Conservation (phyloP, 2,329 filamentous ascomycete genomes). For the Lachnellula occidentalis region DNA sequence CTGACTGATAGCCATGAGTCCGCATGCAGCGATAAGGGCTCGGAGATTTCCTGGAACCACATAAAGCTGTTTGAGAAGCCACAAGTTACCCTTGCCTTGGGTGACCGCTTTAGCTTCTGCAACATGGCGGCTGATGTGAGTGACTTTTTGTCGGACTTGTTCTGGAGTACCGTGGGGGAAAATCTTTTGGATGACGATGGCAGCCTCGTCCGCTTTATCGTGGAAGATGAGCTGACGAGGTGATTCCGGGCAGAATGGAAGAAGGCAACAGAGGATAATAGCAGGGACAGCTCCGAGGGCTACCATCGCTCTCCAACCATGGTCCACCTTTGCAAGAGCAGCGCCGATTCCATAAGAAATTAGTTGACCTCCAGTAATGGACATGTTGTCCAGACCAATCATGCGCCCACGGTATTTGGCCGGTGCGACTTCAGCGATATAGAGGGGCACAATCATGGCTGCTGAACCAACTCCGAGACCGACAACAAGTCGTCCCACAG, state of each 20-base stretch:
- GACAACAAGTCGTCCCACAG: constrained; percentile 62
- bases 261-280: constrained; percentile 50
- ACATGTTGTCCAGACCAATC: constrained; percentile 65
- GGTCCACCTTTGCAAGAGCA: constrained; percentile 57
- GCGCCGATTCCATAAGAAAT: constrained; percentile 56
- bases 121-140: constrained; percentile 36
- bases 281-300: constrained; percentile 66
- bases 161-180: constrained; percentile 38
- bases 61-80: constrained; percentile 42
- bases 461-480: constrained; percentile 66
- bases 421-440: constrained; percentile 63
- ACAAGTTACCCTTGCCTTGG: constrained; percentile 37
- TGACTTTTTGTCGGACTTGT: constrained; percentile 41
- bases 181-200: constrained; percentile 34
- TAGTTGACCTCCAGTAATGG: constrained; percentile 60
- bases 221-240: constrained; percentile 64
- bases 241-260: constrained; percentile 63
- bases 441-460: constrained; percentile 60
- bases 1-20: constrained; percentile 48
- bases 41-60: constrained; percentile 39
- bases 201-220: constrained; percentile 50
- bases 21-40: constrained; percentile 41
- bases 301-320: constrained; percentile 62
- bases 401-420: constrained; percentile 59
- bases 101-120: constrained; percentile 36